These are phyloP conservation scores for Magnaporthales sp. DNA, from an alignment of 2,329 filamentous ascomycete species.

Conservation along the genomic window DNA sequence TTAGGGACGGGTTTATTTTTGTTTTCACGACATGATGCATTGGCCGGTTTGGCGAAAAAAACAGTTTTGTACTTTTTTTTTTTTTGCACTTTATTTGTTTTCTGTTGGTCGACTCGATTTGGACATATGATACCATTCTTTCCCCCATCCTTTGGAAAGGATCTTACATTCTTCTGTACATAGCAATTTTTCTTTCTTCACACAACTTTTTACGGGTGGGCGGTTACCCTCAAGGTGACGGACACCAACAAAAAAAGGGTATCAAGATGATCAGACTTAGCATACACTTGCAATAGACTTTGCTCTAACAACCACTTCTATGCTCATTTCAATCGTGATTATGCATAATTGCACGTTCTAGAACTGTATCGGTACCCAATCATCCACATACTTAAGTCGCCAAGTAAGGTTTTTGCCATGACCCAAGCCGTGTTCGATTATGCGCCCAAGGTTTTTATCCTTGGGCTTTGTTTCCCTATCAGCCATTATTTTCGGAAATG, in stretches of 20 bases:
- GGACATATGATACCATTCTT: slow-evolving; percentile 1
- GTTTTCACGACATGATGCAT: not conserved
- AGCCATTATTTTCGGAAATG: not conserved
- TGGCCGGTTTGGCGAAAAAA: not conserved
- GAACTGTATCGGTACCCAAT: too few species aligned
- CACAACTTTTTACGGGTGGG: not conserved
- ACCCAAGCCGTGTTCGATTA: not conserved
- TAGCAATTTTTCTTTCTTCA: not conserved
- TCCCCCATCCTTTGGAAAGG: not conserved
- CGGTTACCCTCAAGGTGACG: not conserved
- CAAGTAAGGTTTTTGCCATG: not conserved
- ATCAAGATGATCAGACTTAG: not conserved
- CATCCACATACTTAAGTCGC: not conserved
- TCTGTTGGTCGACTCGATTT: not conserved
- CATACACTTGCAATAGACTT: not conserved
- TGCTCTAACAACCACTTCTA: not conserved
- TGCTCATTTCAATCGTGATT: not conserved
- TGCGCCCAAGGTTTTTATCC: not conserved
- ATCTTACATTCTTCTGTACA: not conserved
- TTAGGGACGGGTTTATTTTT: not conserved
- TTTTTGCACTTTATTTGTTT: not conserved
- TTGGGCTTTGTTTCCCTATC: not conserved
- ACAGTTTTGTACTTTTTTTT: not conserved
- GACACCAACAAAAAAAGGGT: not conserved
- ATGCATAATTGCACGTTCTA: not conserved